A percentile compares a stretch with the other conserved stretches of the same genome.
Evolutionary conservation across 1,284 basidiomycete genomes (phyloP).

Genomic region (Boletus austroedulis): DNA sequence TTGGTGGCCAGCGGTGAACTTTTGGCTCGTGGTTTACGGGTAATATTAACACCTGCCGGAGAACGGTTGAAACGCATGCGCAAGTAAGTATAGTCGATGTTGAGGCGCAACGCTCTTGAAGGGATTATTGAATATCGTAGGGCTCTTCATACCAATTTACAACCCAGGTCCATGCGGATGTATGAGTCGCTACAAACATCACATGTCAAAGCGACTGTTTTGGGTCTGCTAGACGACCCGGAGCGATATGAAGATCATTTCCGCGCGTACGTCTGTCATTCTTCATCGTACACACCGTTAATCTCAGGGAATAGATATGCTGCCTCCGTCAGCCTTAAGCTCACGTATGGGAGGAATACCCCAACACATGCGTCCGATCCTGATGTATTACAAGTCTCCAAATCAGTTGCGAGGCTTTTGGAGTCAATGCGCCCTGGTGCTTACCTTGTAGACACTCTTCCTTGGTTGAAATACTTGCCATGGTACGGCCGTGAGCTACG

Average conservation of each 20-base stretch:
- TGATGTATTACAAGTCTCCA: background rate
- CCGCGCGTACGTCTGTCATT: background rate
- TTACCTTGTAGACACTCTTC: constrained; percentile 12
- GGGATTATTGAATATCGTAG: background rate
- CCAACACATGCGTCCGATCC: constrained; percentile 5
- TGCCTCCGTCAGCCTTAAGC: constrained; percentile 4
- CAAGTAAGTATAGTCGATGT: background rate
- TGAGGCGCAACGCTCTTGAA: too few relatives aligned
- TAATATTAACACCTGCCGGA: background rate
- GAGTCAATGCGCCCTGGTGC: constrained; percentile 1
- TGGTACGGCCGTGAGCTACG: constrained; percentile 11
- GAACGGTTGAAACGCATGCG: constrained; percentile 12
- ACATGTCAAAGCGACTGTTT: background rate
- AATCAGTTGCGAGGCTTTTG: background rate
- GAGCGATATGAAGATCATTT: background rate
- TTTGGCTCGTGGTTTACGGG: constrained; percentile 8
- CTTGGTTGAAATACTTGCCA: constrained; percentile 12
- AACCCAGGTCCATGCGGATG: constrained; percentile 3
- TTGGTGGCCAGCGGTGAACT: constrained; percentile 6
- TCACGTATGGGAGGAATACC: constrained; percentile 11
- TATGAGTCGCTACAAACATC: constrained; percentile 5
- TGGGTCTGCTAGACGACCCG: constrained; percentile 5
- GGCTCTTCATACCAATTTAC: constrained; percentile 10
- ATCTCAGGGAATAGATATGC: constrained; percentile 3
- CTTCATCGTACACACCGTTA: background rate